Evolutionary conservation across 345 rosid genomes (phyloP).

Genomic region (Pistacia vera): DNA sequence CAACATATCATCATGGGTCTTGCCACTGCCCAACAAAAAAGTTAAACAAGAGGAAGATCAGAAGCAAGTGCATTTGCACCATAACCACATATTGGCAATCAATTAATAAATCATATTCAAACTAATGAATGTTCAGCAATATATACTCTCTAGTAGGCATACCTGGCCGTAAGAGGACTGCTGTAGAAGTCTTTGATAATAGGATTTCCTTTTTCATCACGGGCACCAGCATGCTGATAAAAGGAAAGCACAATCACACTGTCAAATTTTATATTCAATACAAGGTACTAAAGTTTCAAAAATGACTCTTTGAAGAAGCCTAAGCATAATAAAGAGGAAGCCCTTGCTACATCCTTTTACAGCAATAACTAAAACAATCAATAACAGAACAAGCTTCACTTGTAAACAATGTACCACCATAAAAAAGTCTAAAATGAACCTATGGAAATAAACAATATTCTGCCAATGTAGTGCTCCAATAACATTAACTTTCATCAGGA

Average conservation of each 20-base stretch:
- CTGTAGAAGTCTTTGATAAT: constrained; percentile 77
- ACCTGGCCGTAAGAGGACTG: constrained; percentile 97
- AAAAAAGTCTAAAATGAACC: background rate
- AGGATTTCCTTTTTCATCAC: constrained; percentile 79
- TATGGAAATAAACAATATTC: background rate
- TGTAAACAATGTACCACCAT: background rate
- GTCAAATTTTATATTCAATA: background rate
- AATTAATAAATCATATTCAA: constrained; percentile 1
- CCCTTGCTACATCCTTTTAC: constrained; percentile 4
- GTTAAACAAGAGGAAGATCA: constrained; percentile 20
- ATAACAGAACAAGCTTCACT: background rate
- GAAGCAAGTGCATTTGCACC: constrained; percentile 6
- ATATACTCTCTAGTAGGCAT: constrained; percentile 19
- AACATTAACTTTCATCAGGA: background rate
- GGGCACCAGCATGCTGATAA: constrained; percentile 78
- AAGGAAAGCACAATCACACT: background rate
- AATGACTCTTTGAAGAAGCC: constrained; percentile 3
- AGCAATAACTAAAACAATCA: constrained; percentile 3
- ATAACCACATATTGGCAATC: background rate
- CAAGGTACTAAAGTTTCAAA: background rate
- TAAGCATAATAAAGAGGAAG: background rate
- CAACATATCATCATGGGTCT: constrained; percentile 69
- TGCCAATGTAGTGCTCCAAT: background rate
- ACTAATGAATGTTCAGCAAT: background rate
- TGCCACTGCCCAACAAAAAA: constrained; percentile 65